These are phyloP conservation scores for Cicer chorassanicum DNA, from an alignment of 306 rosid genomes.

Conservation along the genomic window DNA sequence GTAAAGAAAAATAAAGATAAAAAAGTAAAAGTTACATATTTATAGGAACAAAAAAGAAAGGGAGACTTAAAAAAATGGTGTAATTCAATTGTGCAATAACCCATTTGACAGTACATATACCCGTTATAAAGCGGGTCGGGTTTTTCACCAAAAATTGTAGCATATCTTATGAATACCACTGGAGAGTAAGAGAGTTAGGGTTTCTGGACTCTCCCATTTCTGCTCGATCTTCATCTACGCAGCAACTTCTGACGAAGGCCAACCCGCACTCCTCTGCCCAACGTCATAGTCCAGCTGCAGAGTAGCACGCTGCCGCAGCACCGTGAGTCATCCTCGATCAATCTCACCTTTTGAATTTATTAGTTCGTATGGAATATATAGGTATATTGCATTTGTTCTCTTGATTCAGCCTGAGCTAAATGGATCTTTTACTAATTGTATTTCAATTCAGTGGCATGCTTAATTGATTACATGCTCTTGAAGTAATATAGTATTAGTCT, in stretches of 20 bases:
- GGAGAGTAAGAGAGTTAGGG: neutral
- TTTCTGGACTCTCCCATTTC: neutral
- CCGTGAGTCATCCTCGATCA: neutral
- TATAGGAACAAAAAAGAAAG: too few relatives aligned
- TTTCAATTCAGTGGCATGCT: neutral
- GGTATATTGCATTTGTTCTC: neutral
- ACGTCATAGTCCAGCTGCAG: neutral
- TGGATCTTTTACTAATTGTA: neutral
- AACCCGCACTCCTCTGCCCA: neutral
- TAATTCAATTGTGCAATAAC: too few relatives aligned
- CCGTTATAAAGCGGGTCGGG: slow-evolving; percentile 2
- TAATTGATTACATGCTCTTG: neutral
- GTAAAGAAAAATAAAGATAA: too few relatives aligned
- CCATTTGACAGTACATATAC: neutral
- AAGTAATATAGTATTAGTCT: neutral
- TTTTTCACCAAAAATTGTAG: neutral
- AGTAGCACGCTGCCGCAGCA: neutral
- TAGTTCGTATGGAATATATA: neutral
- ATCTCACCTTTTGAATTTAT: neutral
- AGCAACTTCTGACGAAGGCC: neutral
- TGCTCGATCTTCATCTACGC: neutral
- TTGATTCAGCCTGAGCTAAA: neutral
- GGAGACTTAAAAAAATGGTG: too few relatives aligned
- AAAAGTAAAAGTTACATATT: too few relatives aligned
- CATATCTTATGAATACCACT: neutral